These are phyloP conservation scores for Agarophyton chilense DNA, from an alignment of 23 red algal genomes.

Conservation along the genomic window DNA sequence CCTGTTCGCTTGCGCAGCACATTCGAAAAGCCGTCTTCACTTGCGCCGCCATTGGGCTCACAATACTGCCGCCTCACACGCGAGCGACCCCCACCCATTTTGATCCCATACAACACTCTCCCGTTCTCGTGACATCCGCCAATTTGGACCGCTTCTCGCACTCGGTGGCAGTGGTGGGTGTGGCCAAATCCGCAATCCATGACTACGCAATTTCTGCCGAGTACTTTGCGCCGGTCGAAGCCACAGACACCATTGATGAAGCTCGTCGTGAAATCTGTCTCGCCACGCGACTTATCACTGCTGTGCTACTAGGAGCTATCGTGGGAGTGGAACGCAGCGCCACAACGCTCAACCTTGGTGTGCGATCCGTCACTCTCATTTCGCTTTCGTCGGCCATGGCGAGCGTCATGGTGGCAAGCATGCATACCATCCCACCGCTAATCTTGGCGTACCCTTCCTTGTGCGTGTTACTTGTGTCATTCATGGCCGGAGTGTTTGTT, in stretches of 20 bases:
- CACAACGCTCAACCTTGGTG: conserved; percentile 59
- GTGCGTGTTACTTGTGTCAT: background rate
- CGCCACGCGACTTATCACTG: conserved; percentile 55
- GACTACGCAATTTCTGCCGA: background rate
- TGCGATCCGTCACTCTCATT: conserved; percentile 56
- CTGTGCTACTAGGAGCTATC: conserved; percentile 29
- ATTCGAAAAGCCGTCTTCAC: background rate
- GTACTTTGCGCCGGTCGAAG: background rate
- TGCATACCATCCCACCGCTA: background rate
- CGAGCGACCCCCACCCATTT: background rate
- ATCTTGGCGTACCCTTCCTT: background rate
- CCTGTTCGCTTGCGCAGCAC: background rate
- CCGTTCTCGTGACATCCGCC: background rate
- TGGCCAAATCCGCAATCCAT: conserved; percentile 24
- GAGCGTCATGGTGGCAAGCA: background rate
- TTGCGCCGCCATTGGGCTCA: background rate
- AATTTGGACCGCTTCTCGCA: background rate
- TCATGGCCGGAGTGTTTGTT: background rate
- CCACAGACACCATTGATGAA: background rate
- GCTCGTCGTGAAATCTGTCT: conserved; percentile 40
- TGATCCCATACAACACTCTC: background rate
- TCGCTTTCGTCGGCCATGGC: conserved; percentile 21
- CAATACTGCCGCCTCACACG: background rate
- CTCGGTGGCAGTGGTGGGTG: background rate
- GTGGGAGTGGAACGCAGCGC: conserved; percentile 57